Conservation (phyloP, 2,329 filamentous ascomycete species). For the Aspergillus viridinutans region DNA sequence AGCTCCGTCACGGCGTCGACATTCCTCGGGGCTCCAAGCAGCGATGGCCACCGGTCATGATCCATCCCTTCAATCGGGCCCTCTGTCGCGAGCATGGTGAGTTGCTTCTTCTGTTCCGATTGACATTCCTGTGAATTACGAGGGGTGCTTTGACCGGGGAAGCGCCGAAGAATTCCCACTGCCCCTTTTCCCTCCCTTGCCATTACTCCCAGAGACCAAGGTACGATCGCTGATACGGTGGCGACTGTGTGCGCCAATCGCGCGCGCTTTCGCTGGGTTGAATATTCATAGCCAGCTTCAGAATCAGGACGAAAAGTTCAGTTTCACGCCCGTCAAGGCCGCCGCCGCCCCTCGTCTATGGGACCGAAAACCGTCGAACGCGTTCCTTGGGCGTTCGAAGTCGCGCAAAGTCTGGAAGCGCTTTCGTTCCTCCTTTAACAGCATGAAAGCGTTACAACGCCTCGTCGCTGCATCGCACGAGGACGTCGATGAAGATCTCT, state of each 20-base stretch:
- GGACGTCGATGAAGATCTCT: constrained; percentile 19
- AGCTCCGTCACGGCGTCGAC: background rate
- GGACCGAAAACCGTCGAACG: constrained; percentile 44
- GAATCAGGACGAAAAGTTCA: constrained; percentile 26
- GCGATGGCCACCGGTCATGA: constrained; percentile 7
- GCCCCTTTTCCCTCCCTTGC: background rate
- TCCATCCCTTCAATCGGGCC: background rate
- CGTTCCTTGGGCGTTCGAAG: constrained; percentile 36
- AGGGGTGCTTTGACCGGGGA: background rate
- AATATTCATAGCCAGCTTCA: background rate
- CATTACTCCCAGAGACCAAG: background rate
- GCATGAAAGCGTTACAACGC: constrained; percentile 28
- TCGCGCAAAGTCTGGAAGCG: constrained; percentile 46
- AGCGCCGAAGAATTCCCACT: background rate
- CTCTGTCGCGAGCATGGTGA: constrained; percentile 5
- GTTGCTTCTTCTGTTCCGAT: background rate
- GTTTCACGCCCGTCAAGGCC: constrained; percentile 41
- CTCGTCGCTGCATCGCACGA: constrained; percentile 15
- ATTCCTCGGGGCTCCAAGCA: constrained; percentile 3
- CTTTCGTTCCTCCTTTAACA: constrained; percentile 34
- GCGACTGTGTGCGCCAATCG: background rate
- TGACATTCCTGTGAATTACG: background rate
- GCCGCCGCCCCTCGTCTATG: constrained; percentile 37
- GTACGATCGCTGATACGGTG: background rate
- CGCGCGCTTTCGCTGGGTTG: background rate